Evolutionary conservation across 805 yeast genomes (phyloP), one percentile per base, ranked within the genome.

Genomic region (Pachysolen tannophilus): DNA sequence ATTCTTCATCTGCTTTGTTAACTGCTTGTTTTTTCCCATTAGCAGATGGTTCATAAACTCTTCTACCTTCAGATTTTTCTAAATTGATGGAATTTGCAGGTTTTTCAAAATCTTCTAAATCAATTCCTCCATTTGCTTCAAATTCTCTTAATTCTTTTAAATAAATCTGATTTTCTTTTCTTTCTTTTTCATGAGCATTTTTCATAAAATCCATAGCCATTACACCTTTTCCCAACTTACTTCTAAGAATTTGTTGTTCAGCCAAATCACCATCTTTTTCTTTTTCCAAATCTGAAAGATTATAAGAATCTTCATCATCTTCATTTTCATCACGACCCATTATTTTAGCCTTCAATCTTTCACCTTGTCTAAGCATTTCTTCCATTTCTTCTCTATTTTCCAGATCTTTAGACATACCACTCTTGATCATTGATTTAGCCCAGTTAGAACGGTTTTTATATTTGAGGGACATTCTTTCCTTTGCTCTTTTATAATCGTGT

Each of bases 121-220:
- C 79, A 4, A 44, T 29, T 13, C 50, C 54, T 18, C 70, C 75
- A 27, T 56, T 55, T 28, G 69, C 67, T 34, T 73, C 58, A 38
- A 69, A 56, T n/a, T 44, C 52, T 43, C 71, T 71, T 37, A 85
- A 50, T 32, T 64, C 62, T 40, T 65, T 70, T 28, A 77, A 54
- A 21, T 70, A 68, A 39, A 67, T 65, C 34, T 65, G 57, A 54
- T 85, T 88, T 28, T 68, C 75, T 35, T 69, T 67, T 39, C 66
- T 70, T 42, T 75, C 72, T 44, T 78, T 70, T 37, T 77, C 78
- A 42, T 81, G 94, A 2, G 97, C 97, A 41, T 81, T 82, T 45
- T 70, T 79, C 97, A 90, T 90, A 56, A 90, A 90, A 45, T 88
- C 94, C 97, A 92, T 92, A 32, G 78, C 81, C 70, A 90, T 61